phyloP scores from a whole-genome alignment of 2,329 filamentous ascomycete genomes.

The Sporothrix inflata region DNA sequence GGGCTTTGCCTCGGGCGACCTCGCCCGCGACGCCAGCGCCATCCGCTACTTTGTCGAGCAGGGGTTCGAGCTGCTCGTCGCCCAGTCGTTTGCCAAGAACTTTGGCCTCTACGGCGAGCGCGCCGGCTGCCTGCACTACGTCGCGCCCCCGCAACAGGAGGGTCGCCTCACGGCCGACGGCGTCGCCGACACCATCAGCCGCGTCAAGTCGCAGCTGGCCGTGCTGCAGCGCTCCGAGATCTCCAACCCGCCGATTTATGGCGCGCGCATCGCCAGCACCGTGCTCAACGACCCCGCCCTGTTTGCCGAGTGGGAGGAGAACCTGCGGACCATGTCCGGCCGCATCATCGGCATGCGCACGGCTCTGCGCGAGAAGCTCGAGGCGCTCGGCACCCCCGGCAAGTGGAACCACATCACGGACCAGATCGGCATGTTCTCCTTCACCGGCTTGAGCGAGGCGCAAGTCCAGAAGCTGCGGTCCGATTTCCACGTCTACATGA shows the following conservation, averaged over 20 bases:
- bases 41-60: constrained; percentile 92
- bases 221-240: constrained; percentile 97
- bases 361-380: constrained; percentile 75
- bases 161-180: constrained; percentile 53
- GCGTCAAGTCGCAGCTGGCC: constrained; percentile 85
- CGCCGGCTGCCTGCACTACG: constrained; percentile 93
- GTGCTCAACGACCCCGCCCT: constrained; percentile 82
- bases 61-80: constrained; percentile 85
- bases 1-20: constrained; percentile 91
- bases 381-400: constrained; percentile 82
- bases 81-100: constrained; percentile 97
- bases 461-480: constrained; percentile 73
- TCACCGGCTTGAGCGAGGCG: constrained; percentile 75
- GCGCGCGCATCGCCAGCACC: constrained; percentile 81
- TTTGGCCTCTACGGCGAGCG: constrained; percentile 97
- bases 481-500: constrained; percentile 83
- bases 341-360: constrained; percentile 92
- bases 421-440: constrained; percentile 99
- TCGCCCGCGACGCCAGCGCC: constrained; percentile 84
- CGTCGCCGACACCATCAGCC: constrained; percentile 54
- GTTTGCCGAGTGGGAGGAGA: constrained; percentile 90
- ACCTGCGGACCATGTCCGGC: constrained; percentile 90
- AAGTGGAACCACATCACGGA: constrained; percentile 97
- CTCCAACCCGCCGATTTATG: constrained; percentile 93
- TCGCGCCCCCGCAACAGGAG: constrained; percentile 66